A percentile compares a stretch with the other conserved stretches of the same genome.
phyloP scores from a whole-genome alignment of 2,329 filamentous ascomycete species.

The Microcyclospora tardicrescens region DNA sequence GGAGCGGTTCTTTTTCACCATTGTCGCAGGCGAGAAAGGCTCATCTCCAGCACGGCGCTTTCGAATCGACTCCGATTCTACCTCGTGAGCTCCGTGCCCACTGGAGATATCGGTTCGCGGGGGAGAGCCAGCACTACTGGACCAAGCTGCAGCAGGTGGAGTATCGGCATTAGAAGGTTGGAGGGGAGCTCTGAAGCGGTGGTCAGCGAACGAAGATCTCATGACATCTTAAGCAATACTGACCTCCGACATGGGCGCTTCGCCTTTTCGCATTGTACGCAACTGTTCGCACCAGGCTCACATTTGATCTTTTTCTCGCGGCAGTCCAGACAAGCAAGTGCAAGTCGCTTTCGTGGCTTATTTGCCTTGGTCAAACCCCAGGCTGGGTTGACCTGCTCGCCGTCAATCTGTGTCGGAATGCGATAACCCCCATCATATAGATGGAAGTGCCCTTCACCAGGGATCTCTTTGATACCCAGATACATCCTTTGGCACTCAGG shows the following conservation, averaged over 20 bases:
- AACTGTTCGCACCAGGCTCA: slow-evolving; percentile 75
- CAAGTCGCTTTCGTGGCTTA: slow-evolving; percentile 79
- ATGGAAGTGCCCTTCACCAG: slow-evolving; percentile 19
- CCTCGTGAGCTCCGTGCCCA: slow-evolving; percentile 5
- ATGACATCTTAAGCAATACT: slow-evolving; percentile 1
- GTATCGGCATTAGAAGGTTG: slow-evolving; percentile 15
- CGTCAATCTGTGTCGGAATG: slow-evolving; percentile 48
- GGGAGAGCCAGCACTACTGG: slow-evolving; percentile 12
- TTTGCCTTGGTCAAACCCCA: slow-evolving; percentile 93
- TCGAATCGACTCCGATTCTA: slow-evolving; percentile 11
- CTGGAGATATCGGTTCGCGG: slow-evolving; percentile 9
- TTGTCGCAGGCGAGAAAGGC: slow-evolving; percentile 8
- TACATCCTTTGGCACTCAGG: slow-evolving; percentile 19
- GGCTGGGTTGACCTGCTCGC: slow-evolving; percentile 74
- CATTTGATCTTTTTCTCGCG: slow-evolving; percentile 98
- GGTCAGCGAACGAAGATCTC: slow-evolving; percentile 7
- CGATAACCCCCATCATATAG: slow-evolving; percentile 21
- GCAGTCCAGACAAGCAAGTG: slow-evolving; percentile 86
- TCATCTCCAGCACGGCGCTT: slow-evolving; percentile 19
- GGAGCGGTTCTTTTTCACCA: slow-evolving; percentile 20
- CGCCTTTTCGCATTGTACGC: slow-evolving; percentile 85
- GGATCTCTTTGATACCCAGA: slow-evolving; percentile 18
- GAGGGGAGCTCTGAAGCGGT: slow-evolving; percentile 11
- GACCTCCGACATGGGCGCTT: slow-evolving; percentile 74
- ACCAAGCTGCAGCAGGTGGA: slow-evolving; percentile 11